Evolutionary conservation across 2,329 filamentous ascomycete genomes (phyloP).

Genomic region (Curvularia sp.): DNA sequence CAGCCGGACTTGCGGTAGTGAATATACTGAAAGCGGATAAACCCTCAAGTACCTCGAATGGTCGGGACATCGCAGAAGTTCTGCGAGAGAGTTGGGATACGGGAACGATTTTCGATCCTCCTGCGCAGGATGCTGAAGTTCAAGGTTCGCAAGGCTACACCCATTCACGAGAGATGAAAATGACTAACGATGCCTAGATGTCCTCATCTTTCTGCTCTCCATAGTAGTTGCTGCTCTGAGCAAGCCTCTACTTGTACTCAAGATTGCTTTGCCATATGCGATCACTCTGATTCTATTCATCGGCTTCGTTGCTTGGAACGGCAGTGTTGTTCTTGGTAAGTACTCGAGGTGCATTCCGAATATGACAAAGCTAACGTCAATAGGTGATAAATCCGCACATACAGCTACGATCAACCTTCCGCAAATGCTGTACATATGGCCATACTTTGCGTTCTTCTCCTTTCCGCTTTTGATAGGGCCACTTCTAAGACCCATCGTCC

Average conservation of each 20-base stretch:
- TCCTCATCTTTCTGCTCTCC: conserved; percentile 60
- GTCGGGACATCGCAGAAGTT: conserved; percentile 7
- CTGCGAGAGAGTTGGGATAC: conserved; percentile 34
- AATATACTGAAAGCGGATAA: conserved; percentile 35
- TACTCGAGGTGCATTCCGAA: neutral
- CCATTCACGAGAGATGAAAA: no score
- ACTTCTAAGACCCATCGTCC: conserved; percentile 53
- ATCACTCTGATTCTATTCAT: conserved; percentile 71
- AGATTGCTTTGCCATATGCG: conserved; percentile 61
- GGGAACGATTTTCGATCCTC: conserved; percentile 33
- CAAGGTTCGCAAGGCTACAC: conserved; percentile 25
- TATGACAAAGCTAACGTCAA: conserved; percentile 19
- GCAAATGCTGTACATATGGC: conserved; percentile 96
- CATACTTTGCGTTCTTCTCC: conserved; percentile 89
- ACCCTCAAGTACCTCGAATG: neutral
- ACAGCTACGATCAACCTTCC: conserved; percentile 85
- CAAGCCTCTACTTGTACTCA: conserved; percentile 52
- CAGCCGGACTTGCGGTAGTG: conserved; percentile 62
- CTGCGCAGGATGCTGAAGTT: conserved; percentile 33
- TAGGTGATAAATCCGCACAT: conserved; percentile 94
- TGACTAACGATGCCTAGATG: conserved; percentile 30
- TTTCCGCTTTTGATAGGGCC: conserved; percentile 73
- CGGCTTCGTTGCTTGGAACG: conserved; percentile 83
- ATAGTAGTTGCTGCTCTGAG: conserved; percentile 65
- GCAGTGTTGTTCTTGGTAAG: conserved; percentile 85